Evolutionary conservation across 345 rosid species (phyloP).

Genomic region (Gossypium ekmanianum): DNA sequence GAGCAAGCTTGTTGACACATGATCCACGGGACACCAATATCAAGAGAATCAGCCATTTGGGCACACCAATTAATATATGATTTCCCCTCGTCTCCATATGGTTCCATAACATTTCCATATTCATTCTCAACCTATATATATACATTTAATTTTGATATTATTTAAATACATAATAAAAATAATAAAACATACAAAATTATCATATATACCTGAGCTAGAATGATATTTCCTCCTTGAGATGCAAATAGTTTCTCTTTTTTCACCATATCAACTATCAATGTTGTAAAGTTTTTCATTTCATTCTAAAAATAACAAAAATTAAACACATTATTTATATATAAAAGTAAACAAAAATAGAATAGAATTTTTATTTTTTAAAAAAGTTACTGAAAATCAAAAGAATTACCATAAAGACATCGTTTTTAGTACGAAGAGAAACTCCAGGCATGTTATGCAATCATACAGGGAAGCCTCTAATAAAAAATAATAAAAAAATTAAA

Average conservation of each 20-base stretch:
- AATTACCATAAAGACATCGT: neutral
- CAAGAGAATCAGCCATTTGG: slow-evolving; percentile 30
- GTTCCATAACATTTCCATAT: slow-evolving; percentile 19
- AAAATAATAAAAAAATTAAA: too few species aligned
- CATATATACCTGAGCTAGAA: slow-evolving; percentile 36
- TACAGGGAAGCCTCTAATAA: too few species aligned
- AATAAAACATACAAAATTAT: too few species aligned
- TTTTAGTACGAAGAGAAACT: too few species aligned
- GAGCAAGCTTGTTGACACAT: slow-evolving; percentile 45
- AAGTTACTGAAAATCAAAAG: too few species aligned
- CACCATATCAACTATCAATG: slow-evolving; percentile 50
- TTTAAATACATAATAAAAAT: too few species aligned
- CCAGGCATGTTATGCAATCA: neutral
- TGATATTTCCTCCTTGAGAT: slow-evolving; percentile 78
- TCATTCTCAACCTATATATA: slow-evolving; percentile 35
- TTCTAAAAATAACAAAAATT: slow-evolving; percentile 15
- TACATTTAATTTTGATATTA: too few species aligned
- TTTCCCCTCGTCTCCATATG: slow-evolving; percentile 1
- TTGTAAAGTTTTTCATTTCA: slow-evolving; percentile 68
- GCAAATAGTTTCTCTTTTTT: slow-evolving; percentile 61
- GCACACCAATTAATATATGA: slow-evolving; percentile 27
- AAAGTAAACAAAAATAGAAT: too few species aligned
- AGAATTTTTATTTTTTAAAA: too few species aligned
- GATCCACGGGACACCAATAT: slow-evolving; percentile 33
- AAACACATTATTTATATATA: too few species aligned